Percentiles rank a stretch among this genome's conserved stretches.
phyloP scores from a whole-genome alignment of 78 protist genomes.

The Dictyostelium capitatum region DNA sequence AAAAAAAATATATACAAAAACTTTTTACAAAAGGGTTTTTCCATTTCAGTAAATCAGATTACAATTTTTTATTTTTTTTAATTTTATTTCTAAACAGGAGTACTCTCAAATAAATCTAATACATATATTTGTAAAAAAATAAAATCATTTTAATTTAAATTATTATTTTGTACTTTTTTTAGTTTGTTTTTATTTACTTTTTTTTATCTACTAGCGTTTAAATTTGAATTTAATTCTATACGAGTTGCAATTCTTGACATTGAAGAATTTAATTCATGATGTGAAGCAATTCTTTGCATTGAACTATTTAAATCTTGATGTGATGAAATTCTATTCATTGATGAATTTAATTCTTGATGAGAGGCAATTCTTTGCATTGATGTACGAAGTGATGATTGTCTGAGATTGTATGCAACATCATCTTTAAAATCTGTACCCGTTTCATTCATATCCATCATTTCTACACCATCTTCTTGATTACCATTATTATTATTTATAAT shows the following conservation, averaged over 20 bases:
- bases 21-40: no score
- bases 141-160: no score
- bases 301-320: not conserved
- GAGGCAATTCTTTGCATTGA: not conserved
- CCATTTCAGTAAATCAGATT: no score
- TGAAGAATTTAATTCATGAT: not conserved
- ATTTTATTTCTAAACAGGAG: no score
- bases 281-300: conserved; percentile 8
- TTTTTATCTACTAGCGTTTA: no score
- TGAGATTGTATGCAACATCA: not conserved
- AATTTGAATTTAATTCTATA: not conserved
- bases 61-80: no score
- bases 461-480: no score
- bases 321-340: not conserved
- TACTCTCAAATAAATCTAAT: no score
- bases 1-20: no score
- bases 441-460: not conserved
- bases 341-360: not conserved
- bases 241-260: not conserved
- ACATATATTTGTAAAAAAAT: no score
- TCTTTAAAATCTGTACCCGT: not conserved
- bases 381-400: conserved; percentile 1
- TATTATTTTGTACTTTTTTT: not conserved
- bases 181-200: no score
- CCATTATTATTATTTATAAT: no score